Percentiles rank a stretch among this genome's conserved stretches.
Evolutionary conservation across 106 monocot species (phyloP).

Genomic region (Acorus calamus): DNA sequence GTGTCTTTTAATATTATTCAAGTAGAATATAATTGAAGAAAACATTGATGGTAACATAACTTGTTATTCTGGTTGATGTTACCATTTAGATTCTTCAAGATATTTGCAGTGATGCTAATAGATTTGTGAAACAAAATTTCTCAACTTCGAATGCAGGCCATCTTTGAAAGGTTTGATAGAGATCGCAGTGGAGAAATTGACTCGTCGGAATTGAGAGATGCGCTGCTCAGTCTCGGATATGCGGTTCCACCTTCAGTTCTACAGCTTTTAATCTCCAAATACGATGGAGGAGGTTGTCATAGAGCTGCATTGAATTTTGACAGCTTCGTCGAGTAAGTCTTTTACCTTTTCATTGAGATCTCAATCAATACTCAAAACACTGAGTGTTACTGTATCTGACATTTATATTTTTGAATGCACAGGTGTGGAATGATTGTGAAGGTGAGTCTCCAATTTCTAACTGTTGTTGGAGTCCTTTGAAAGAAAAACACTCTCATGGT

Average conservation of each 20-base stretch:
- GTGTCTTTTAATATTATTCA: too few species aligned
- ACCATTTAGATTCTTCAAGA: too few species aligned
- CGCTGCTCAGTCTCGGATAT: slow-evolving; percentile 64
- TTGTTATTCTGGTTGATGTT: too few species aligned
- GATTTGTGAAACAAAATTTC: neutral
- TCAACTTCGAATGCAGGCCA: slow-evolving; percentile 24
- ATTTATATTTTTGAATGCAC: slow-evolving; percentile 12
- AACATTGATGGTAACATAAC: too few species aligned
- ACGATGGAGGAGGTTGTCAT: slow-evolving; percentile 11
- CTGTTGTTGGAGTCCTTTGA: too few species aligned
- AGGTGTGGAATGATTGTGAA: slow-evolving; percentile 66
- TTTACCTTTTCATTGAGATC: neutral
- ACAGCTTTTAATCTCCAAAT: slow-evolving; percentile 55
- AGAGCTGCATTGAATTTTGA: slow-evolving; percentile 47
- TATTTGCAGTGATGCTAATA: neutral
- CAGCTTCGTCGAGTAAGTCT: slow-evolving; percentile 67
- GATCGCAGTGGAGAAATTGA: slow-evolving; percentile 80
- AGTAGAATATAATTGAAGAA: too few species aligned
- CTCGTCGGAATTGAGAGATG: slow-evolving; percentile 54
- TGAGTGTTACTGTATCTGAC: neutral
- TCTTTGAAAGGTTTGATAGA: slow-evolving; percentile 66
- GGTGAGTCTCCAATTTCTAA: slow-evolving; percentile 14
- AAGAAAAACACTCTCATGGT: too few species aligned
- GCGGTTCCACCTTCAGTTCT: slow-evolving; percentile 58
- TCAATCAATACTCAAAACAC: neutral